phyloP scores from a whole-genome alignment of 164 flowering plant species.

The Platanus orientalis region DNA sequence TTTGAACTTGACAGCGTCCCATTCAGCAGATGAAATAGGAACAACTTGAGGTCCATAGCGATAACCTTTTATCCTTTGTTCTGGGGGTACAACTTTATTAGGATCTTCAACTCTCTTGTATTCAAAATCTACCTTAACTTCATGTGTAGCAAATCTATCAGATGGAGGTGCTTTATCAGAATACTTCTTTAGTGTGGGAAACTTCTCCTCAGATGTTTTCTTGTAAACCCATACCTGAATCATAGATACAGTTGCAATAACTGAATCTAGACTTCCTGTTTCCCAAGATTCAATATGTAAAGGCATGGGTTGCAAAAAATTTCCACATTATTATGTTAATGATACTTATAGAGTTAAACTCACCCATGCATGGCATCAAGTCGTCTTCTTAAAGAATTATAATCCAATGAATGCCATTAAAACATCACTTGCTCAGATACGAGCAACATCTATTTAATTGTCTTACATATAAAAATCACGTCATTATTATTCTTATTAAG shows the following conservation, averaged over 20 bases:
- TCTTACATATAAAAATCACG: no score
- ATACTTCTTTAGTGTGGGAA: constrained; percentile 82
- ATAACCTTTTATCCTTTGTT: constrained; percentile 93
- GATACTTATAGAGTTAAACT: neutral
- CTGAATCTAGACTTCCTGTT: neutral
- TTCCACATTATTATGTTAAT: neutral
- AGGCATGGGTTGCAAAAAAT: constrained; percentile 3
- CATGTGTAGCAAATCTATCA: constrained; percentile 86
- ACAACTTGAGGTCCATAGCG: constrained; percentile 95
- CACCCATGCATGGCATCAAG: no score
- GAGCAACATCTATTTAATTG: no score
- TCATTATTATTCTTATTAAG: no score
- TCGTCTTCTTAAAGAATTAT: no score
- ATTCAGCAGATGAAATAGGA: constrained; percentile 83
- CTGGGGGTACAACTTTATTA: constrained; percentile 74
- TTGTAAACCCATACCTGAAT: constrained; percentile 94
- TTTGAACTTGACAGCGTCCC: constrained; percentile 86
- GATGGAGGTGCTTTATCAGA: constrained; percentile 88
- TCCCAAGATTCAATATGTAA: neutral
- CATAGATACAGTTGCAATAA: constrained; percentile 9
- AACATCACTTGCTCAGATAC: no score
- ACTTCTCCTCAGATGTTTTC: constrained; percentile 82
- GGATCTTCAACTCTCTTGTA: constrained; percentile 65
- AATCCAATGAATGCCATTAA: no score
- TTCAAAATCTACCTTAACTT: constrained; percentile 85